Base-by-base conservation (phyloP, 352 stramenopile species). In the Globisporangium orthogonon region DNA sequence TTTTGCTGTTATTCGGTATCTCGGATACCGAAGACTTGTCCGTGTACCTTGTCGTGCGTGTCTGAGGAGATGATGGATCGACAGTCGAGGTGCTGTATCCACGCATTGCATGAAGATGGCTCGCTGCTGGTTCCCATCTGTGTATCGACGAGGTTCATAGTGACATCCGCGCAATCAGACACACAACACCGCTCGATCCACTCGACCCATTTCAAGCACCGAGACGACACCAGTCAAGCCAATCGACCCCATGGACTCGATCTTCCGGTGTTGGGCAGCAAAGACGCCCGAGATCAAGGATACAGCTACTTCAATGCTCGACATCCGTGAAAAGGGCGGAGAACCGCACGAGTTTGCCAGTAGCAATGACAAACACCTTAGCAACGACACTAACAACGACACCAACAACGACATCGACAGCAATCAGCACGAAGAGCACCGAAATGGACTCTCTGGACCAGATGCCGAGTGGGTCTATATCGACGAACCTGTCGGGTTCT, bases 391-490 rank as follows among this genome's bases (percentile, higher is more conserved):
- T 4, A 57, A 39, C 35, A 65, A 48, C 49, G 55, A 46, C 23
- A 23, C 23, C 23, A 52, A 28, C 14, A 46, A 54, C 57, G 69
- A 6, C 41, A 74, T 28, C 6, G 56, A 39, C 35, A 65, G 50
- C 49, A 57, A 46, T 3, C 50, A 55, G 35, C 7, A 55, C 7
- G 35, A 56, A 5, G 13, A 50, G 14, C 41, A 39, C 41, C n/a
- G 39, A 3, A 10, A 48, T 10, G 33, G 54, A 23, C 7, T 49
- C 11, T 3, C 7, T 3, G 48, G 6, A 35, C 59, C 58, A 44
- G 72, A 67, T 4, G 65, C 45, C n/a, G 76, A 91, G 44, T 87
- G 70, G 78, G 55, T 89, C 14, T 68, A 71, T 18, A 67, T 90
- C 17, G 77, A 87, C 33, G 78, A 89, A 31, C 68, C 74, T 1